Percentiles rank a stretch among this genome's conserved stretches.
phyloP scores from a whole-genome alignment of 1,284 basidiomycete genomes.

The Meira nashicola region DNA sequence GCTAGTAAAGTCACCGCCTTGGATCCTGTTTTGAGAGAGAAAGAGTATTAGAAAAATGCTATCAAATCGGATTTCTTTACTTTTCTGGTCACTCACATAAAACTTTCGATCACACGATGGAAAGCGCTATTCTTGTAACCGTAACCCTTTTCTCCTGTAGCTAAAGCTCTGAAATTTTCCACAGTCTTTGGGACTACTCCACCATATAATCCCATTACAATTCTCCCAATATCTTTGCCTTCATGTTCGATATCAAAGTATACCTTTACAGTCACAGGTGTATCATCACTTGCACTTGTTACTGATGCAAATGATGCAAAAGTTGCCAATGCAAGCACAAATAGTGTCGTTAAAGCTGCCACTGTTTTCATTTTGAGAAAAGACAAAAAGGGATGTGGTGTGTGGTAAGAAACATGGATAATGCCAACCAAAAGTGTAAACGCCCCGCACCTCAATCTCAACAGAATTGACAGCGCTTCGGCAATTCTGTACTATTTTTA shows the following conservation, averaged over 20 bases:
- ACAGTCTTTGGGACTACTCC: slow-evolving; percentile 47
- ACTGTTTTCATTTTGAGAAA: too few relatives aligned
- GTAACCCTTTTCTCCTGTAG: slow-evolving; percentile 19
- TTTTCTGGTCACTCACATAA: slow-evolving; percentile 58
- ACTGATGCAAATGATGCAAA: not conserved
- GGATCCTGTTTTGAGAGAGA: slow-evolving; percentile 13
- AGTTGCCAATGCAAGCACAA: too few relatives aligned
- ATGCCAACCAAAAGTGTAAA: too few relatives aligned
- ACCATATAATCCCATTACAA: slow-evolving; percentile 44
- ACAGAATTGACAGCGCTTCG: too few relatives aligned
- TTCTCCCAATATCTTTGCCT: slow-evolving; percentile 39
- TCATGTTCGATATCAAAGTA: slow-evolving; percentile 50
- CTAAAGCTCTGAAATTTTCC: slow-evolving; percentile 21
- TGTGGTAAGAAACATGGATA: too few relatives aligned
- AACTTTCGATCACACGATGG: slow-evolving; percentile 60
- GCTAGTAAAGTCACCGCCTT: slow-evolving; percentile 49
- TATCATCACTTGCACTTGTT: not conserved
- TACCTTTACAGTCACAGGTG: slow-evolving; percentile 16
- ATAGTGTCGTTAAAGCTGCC: too few relatives aligned
- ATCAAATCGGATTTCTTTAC: too few relatives aligned
- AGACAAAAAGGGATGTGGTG: too few relatives aligned
- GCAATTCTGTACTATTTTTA: too few relatives aligned
- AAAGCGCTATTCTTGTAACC: slow-evolving; percentile 26
- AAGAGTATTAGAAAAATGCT: too few relatives aligned
- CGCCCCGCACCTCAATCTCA: too few relatives aligned